These are phyloP conservation scores for Pinus tabuliformis DNA, from an alignment of 75 land plant genomes.

Conservation along the genomic window DNA sequence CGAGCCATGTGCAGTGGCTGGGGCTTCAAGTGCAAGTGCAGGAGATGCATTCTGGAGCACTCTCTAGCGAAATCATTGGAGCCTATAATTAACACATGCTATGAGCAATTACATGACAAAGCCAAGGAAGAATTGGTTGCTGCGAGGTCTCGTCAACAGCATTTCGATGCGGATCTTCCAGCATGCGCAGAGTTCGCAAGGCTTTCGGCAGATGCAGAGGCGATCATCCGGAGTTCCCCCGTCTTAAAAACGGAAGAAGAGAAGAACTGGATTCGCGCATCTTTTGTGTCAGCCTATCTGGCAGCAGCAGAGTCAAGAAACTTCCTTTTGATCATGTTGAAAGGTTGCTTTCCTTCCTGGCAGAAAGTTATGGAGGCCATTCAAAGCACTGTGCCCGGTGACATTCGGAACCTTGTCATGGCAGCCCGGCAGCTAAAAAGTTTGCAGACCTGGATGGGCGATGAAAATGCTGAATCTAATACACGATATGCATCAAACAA, in stretches of 20 bases:
- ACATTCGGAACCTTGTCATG: background rate
- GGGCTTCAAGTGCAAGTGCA: conserved; percentile 40
- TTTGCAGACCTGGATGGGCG: too few species aligned
- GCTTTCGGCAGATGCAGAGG: background rate
- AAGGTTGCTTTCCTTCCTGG: background rate
- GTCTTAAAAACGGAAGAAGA: background rate
- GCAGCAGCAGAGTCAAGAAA: background rate
- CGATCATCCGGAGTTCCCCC: background rate
- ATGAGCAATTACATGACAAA: background rate
- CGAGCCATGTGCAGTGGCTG: conserved; percentile 15
- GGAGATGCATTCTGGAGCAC: conserved; percentile 17
- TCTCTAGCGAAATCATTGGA: background rate
- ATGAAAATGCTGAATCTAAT: too few species aligned
- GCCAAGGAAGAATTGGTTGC: background rate
- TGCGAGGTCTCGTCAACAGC: background rate
- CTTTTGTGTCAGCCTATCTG: background rate
- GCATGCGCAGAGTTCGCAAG: background rate
- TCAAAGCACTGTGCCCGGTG: conserved; percentile 7
- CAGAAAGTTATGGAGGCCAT: conserved; percentile 8
- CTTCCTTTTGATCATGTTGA: background rate
- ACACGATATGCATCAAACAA: too few species aligned
- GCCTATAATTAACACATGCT: background rate
- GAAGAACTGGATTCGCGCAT: background rate
- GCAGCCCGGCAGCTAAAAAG: background rate
- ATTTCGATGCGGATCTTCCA: background rate